Conservation (phyloP, 2,329 filamentous ascomycete genomes). For the Dactylellina leptospora region DNA sequence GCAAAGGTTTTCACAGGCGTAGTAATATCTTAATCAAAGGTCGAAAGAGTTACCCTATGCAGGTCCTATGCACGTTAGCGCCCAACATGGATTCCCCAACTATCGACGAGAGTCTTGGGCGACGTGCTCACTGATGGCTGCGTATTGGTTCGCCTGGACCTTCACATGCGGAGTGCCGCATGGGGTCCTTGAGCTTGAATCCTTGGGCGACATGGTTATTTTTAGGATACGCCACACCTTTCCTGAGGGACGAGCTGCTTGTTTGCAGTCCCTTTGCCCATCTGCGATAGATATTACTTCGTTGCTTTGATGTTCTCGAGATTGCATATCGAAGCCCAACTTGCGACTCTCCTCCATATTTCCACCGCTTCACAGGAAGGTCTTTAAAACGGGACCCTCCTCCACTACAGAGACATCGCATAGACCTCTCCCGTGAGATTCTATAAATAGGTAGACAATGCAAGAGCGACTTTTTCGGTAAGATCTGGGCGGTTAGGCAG, state of each 20-base stretch:
- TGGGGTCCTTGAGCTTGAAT: slow-evolving; percentile 24
- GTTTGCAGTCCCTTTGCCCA: too few relatives aligned
- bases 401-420: background rate
- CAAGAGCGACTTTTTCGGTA: slow-evolving; percentile 47
- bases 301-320: slow-evolving; percentile 11
- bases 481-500: slow-evolving; percentile 54
- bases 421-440: slow-evolving; percentile 3
- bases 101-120: slow-evolving; percentile 38
- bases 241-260: background rate
- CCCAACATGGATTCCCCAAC: slow-evolving; percentile 54
- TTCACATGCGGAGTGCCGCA: slow-evolving; percentile 40
- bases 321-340: slow-evolving; percentile 4
- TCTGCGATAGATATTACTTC: background rate
- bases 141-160: slow-evolving; percentile 36
- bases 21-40: slow-evolving; percentile 3
- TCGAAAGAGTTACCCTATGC: slow-evolving; percentile 25
- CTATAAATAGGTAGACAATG: slow-evolving; percentile 50
- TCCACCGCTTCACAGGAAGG: background rate
- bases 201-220: slow-evolving; percentile 46
- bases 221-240: slow-evolving; percentile 47
- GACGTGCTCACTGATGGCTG: slow-evolving; percentile 14
- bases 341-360: slow-evolving; percentile 11
- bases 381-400: background rate
- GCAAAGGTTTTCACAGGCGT: background rate
- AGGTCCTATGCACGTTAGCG: slow-evolving; percentile 54